Evolutionary conservation across 2,329 filamentous ascomycete genomes (phyloP).

Genomic region (Colletotrichum sidae): DNA sequence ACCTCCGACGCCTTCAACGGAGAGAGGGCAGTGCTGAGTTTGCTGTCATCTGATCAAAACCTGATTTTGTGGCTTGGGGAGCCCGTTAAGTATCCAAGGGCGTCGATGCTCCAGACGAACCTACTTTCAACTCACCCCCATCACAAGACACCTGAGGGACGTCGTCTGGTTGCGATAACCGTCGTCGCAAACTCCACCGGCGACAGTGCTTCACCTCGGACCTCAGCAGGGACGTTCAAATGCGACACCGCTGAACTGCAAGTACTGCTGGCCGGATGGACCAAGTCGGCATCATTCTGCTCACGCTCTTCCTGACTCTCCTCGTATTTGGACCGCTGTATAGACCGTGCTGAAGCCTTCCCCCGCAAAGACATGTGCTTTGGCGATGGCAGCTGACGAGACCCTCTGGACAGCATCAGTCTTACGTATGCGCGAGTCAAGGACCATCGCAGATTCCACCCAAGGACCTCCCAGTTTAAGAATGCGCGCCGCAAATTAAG

Average conservation of each 20-base stretch:
- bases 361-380: background rate
- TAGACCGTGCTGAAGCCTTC: slow-evolving; percentile 25
- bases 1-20: no score
- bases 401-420: slow-evolving; percentile 8
- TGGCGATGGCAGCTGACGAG: slow-evolving; percentile 20
- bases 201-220: background rate
- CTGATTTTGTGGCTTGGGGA: background rate
- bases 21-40: background rate
- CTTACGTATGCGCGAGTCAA: slow-evolving; percentile 22
- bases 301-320: slow-evolving; percentile 29
- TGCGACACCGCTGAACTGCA: slow-evolving; percentile 5
- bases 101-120: no score
- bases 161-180: no score
- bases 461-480: slow-evolving; percentile 26
- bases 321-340: slow-evolving; percentile 28
- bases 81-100: background rate
- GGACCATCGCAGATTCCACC: slow-evolving; percentile 36
- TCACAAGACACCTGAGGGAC: no score
- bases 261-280: slow-evolving; percentile 13
- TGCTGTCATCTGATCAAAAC: slow-evolving; percentile 16
- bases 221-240: slow-evolving; percentile 7
- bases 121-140: no score
- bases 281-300: slow-evolving; percentile 32
- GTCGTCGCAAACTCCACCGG: background rate
- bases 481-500: slow-evolving; percentile 45